phyloP scores from a whole-genome alignment of 352 stramenopile genomes.

The Phytophthora tubulina region DNA sequence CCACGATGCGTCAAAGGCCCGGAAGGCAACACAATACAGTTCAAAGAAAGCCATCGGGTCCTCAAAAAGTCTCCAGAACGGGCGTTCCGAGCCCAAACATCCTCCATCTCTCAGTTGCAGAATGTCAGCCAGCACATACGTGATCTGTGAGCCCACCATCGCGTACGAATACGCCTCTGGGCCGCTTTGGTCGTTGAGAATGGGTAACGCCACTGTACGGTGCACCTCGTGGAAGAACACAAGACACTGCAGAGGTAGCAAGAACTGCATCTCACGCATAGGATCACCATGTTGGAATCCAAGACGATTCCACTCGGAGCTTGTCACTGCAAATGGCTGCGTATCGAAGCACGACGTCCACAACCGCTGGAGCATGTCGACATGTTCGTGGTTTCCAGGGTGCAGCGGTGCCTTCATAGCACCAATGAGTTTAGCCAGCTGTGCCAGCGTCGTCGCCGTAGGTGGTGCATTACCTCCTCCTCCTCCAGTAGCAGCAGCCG shows the following conservation, averaged over 20 bases:
- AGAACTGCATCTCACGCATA: conserved; percentile 70
- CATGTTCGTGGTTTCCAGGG: conserved; percentile 71
- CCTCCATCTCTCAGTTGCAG: conserved; percentile 79
- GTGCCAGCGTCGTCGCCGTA: conserved; percentile 63
- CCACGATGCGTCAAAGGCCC: conserved; percentile 78
- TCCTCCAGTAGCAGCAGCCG: conserved; percentile 33
- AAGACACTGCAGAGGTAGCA: conserved; percentile 82
- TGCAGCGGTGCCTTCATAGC: conserved; percentile 72
- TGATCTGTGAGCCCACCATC: conserved; percentile 59
- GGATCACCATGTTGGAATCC: conserved; percentile 79
- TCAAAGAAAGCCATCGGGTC: conserved; percentile 87
- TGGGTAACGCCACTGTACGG: conserved; percentile 65
- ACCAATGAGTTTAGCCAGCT: conserved; percentile 74
- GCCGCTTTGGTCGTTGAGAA: conserved; percentile 70
- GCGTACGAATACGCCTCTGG: conserved; percentile 75
- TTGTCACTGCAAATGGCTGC: conserved; percentile 62
- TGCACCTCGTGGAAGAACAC: conserved; percentile 87
- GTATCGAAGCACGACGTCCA: conserved; percentile 79
- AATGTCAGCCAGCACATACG: conserved; percentile 70
- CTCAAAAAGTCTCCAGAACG: conserved; percentile 89
- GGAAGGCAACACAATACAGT: conserved; percentile 80
- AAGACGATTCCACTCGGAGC: conserved; percentile 62
- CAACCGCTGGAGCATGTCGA: conserved; percentile 71
- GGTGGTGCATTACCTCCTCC: conserved; percentile 55
- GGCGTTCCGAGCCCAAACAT: conserved; percentile 76